phyloP scores from a whole-genome alignment of 1,284 basidiomycete genomes.

The Sporisorium reilianum region DNA sequence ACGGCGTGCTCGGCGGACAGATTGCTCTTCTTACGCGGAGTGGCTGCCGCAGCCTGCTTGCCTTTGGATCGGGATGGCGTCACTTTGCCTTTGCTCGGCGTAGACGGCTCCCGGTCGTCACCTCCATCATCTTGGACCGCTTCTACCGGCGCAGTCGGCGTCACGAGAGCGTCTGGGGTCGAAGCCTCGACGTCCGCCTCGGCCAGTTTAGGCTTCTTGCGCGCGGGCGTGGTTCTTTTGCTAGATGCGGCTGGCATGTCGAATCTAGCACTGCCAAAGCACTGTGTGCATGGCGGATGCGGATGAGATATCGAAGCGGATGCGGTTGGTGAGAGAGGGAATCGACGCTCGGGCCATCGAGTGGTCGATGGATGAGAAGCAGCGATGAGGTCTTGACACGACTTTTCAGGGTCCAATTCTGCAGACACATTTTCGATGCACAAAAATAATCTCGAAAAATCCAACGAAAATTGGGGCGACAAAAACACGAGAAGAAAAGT shows the following conservation, averaged over 20 bases:
- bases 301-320: background rate
- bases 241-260: constrained; percentile 21
- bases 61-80: background rate
- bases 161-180: background rate
- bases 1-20: background rate
- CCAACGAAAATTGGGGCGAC: too few relatives aligned
- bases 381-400: background rate
- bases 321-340: background rate
- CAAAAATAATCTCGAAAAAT: too few relatives aligned
- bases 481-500: too few relatives aligned
- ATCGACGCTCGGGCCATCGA: background rate
- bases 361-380: background rate
- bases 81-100: background rate
- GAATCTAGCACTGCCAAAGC: background rate
- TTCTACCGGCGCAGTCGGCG: background rate
- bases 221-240: constrained; percentile 18
- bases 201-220: constrained; percentile 27
- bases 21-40: background rate
- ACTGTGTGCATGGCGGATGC: background rate
- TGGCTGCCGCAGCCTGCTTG: background rate
- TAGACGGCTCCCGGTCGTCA: background rate
- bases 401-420: background rate
- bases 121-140: background rate
- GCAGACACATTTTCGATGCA: background rate
- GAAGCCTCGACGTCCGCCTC: background rate